Evolutionary conservation across 2,329 filamentous ascomycete species (phyloP).

Genomic region (Talaromyces sp.): DNA sequence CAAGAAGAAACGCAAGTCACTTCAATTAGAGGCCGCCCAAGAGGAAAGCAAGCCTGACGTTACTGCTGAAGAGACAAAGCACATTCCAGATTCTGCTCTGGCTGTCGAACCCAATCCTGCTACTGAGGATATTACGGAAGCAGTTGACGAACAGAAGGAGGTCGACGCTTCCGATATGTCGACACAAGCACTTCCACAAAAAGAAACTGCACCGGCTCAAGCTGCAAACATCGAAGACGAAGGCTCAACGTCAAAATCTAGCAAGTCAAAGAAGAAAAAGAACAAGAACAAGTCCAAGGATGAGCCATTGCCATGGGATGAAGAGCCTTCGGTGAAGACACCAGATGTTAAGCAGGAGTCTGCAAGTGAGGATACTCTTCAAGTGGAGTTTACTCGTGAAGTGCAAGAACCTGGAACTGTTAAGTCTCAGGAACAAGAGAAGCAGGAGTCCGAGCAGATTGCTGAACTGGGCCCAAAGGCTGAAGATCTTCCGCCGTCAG

Average conservation of each 20-base stretch:
- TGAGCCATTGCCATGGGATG: constrained; percentile 10
- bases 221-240: constrained; percentile 4
- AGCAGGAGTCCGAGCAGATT: background rate
- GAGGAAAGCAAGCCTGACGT: background rate
- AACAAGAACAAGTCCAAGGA: constrained; percentile 34
- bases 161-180: background rate
- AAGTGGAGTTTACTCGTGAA: background rate
- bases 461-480: background rate
- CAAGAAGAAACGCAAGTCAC: constrained; percentile 35
- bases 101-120: background rate
- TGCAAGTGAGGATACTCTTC: background rate
- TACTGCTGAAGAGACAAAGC: background rate
- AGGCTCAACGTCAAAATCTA: background rate
- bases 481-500: background rate
- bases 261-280: constrained; percentile 29
- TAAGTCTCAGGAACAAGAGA: background rate
- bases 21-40: constrained; percentile 5
- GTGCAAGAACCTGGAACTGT: background rate
- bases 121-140: background rate
- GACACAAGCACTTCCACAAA: background rate
- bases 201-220: background rate
- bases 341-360: background rate
- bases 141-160: background rate
- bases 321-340: background rate
- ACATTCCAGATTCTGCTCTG: background rate